These are phyloP conservation scores for Sextonia rubra DNA, from an alignment of 164 flowering plant genomes.

Conservation along the genomic window DNA sequence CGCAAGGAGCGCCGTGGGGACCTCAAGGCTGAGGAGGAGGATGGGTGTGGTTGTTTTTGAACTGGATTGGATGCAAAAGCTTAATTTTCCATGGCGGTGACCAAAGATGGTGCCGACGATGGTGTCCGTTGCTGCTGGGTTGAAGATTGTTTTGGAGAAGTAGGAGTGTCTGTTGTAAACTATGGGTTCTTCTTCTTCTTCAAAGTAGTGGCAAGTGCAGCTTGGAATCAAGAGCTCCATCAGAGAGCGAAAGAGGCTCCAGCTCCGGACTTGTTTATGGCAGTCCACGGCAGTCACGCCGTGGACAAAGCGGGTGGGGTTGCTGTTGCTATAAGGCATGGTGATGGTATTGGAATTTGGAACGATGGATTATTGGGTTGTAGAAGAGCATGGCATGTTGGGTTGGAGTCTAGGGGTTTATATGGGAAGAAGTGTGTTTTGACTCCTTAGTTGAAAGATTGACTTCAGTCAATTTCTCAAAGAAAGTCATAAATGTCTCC, in stretches of 20 bases:
- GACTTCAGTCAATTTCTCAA: too few species aligned
- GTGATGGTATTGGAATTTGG: not conserved
- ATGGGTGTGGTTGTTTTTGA: conserved; percentile 41
- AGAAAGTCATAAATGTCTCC: too few species aligned
- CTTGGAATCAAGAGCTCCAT: conserved; percentile 7
- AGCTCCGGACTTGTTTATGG: conserved; percentile 9
- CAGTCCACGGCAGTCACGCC: conserved; percentile 1
- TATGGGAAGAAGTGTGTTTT: not conserved
- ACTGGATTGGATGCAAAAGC: conserved; percentile 62
- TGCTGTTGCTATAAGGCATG: not conserved
- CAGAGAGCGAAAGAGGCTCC: conserved; percentile 8
- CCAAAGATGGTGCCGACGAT: conserved; percentile 7
- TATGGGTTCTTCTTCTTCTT: not conserved
- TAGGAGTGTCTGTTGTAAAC: not conserved
- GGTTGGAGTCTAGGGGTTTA: not conserved
- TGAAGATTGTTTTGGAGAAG: not conserved
- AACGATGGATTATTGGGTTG: not conserved
- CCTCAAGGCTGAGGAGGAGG: conserved; percentile 66
- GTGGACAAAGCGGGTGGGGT: not conserved
- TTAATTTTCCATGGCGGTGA: conserved; percentile 29
- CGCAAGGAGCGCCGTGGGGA: conserved; percentile 52
- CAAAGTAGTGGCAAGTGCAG: not conserved
- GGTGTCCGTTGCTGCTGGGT: not conserved
- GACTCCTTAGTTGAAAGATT: not conserved
- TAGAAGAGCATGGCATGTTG: not conserved